A percentile compares a stretch with the other conserved stretches of the same genome.
Conservation (phyloP, 345 rosid genomes). For the Aethionema arabicum region DNA sequence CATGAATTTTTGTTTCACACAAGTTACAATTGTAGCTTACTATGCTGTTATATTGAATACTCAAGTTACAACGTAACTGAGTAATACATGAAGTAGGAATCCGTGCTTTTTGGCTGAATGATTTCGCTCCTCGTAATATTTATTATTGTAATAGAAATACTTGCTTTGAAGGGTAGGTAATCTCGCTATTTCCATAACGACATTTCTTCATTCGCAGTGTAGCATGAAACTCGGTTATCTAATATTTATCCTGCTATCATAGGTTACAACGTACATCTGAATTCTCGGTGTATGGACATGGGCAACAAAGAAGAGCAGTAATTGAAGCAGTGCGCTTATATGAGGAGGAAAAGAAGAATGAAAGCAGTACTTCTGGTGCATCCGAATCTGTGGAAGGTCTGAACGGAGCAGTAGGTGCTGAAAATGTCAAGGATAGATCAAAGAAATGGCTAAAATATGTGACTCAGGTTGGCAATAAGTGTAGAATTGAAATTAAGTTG, state of each 20-base stretch:
- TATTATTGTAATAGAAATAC: not conserved
- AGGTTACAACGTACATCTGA: slow-evolving; percentile 87
- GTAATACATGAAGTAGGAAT: not conserved
- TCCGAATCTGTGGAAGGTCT: slow-evolving; percentile 44
- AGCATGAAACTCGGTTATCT: slow-evolving; percentile 1
- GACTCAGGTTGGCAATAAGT: slow-evolving; percentile 57
- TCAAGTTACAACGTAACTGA: not conserved
- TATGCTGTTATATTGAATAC: slow-evolving; percentile 7
- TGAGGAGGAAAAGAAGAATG: slow-evolving; percentile 54
- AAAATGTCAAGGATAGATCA: slow-evolving; percentile 67
- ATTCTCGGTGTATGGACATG: slow-evolving; percentile 81
- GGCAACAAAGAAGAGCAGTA: slow-evolving; percentile 93
- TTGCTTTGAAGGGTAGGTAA: not conserved
- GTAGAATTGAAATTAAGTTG: not conserved
- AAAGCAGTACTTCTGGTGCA: slow-evolving; percentile 31
- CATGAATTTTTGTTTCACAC: not conserved
- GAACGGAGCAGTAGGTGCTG: slow-evolving; percentile 40
- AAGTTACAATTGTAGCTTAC: not conserved
- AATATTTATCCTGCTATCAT: slow-evolving; percentile 29
- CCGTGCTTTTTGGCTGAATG: too few relatives aligned
- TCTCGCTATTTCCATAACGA: not conserved
- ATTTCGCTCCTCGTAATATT: not conserved
- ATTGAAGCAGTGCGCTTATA: slow-evolving; percentile 82
- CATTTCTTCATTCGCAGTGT: slow-evolving; percentile 6
- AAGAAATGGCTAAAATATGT: slow-evolving; percentile 93